phyloP scores from a whole-genome alignment of 495 filamentous ascomycete species.

The Tirmania nivea region DNA sequence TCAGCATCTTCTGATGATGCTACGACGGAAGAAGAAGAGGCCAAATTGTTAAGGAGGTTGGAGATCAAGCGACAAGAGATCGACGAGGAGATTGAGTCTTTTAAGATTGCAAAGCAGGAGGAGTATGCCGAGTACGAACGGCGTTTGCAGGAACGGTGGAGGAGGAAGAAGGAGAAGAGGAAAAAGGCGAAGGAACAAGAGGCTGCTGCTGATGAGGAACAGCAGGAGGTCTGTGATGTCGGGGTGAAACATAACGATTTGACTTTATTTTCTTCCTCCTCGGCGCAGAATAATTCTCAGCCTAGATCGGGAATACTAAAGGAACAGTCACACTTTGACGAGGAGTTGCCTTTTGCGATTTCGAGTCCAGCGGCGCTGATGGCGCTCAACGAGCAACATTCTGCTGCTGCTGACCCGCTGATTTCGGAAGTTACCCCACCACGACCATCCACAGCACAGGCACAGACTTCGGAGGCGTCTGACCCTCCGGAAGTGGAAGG shows the following conservation, averaged over 20 bases:
- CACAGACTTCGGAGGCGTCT: too few relatives aligned
- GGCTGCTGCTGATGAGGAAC: neutral
- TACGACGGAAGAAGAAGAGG: slow-evolving; percentile 2
- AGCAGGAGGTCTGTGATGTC: neutral
- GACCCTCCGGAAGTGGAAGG: too few relatives aligned
- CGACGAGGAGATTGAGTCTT: slow-evolving; percentile 18
- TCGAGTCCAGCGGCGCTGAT: neutral
- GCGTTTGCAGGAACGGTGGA: slow-evolving; percentile 7
- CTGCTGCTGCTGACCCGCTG: neutral
- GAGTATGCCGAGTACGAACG: slow-evolving; percentile 14
- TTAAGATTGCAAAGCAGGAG: slow-evolving; percentile 11
- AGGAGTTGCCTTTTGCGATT: neutral
- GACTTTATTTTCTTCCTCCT: too few relatives aligned
- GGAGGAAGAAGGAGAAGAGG: slow-evolving; percentile 1
- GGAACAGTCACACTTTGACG: neutral
- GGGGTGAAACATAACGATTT: neutral
- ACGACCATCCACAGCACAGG: too few relatives aligned
- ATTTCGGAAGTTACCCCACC: too few relatives aligned
- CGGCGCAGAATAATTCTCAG: too few relatives aligned
- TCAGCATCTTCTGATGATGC: too few relatives aligned
- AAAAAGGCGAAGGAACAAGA: neutral
- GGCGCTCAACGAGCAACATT: neutral
- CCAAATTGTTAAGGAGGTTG: slow-evolving; percentile 7
- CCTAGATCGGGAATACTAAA: too few relatives aligned
- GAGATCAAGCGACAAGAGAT: slow-evolving; percentile 13